Percentiles rank a stretch among this genome's conserved stretches.
These are phyloP conservation scores for Thelonectria rubi DNA, from an alignment of 2,329 filamentous ascomycete genomes.

Conservation along the genomic window DNA sequence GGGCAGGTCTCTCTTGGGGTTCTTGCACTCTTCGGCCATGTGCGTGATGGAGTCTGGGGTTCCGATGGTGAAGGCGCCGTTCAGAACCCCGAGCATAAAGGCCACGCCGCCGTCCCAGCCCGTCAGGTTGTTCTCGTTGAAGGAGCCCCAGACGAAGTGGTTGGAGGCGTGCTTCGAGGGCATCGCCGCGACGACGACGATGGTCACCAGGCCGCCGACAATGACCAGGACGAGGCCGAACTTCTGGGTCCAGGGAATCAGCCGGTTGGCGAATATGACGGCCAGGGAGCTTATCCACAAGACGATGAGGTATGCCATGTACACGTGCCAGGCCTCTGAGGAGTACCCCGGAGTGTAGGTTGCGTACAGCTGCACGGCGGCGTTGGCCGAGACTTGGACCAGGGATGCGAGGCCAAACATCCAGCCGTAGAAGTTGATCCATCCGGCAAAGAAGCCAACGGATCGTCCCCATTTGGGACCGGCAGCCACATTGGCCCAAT, in stretches of 20 bases:
- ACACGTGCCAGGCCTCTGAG: constrained; percentile 36
- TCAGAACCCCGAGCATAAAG: constrained; percentile 38
- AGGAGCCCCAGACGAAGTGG: constrained; percentile 37
- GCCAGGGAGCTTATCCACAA: constrained; percentile 33
- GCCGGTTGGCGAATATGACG: constrained; percentile 37
- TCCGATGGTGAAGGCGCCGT: constrained; percentile 40
- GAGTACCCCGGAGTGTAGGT: constrained; percentile 29
- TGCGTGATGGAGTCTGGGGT: constrained; percentile 39
- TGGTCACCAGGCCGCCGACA: constrained; percentile 36
- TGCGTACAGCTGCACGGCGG: constrained; percentile 37
- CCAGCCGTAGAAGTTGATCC: constrained; percentile 44
- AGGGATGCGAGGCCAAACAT: constrained; percentile 41
- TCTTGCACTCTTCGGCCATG: constrained; percentile 39
- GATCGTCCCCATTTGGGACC: constrained; percentile 38
- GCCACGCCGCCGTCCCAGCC: constrained; percentile 40
- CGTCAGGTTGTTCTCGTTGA: constrained; percentile 38
- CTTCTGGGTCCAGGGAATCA: constrained; percentile 39
- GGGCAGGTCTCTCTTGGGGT: constrained; percentile 30
- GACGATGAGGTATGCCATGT: constrained; percentile 36
- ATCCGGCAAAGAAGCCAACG: constrained; percentile 38
- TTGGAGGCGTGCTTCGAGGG: constrained; percentile 33
- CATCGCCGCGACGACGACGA: constrained; percentile 36
- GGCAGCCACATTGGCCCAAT: constrained; percentile 39
- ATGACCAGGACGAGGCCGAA: constrained; percentile 37
- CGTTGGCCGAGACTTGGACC: constrained; percentile 38